A percentile compares a stretch with the other conserved stretches of the same genome.
Evolutionary conservation across 768 basidiomycete genomes (phyloP).

Genomic region (Sporobolomyces roseus): DNA sequence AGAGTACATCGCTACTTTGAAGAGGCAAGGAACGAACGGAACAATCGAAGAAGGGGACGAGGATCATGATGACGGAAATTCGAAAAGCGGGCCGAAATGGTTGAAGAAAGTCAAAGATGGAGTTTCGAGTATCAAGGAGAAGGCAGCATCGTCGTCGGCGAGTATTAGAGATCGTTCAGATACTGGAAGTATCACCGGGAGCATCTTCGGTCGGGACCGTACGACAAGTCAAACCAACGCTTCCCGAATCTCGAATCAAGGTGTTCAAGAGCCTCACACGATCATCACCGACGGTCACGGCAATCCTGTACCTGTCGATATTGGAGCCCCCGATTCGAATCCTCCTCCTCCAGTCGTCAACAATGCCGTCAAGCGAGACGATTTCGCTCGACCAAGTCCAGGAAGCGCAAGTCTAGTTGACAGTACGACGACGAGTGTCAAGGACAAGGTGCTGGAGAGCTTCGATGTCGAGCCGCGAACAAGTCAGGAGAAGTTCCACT

Average conservation of each 20-base stretch:
- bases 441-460: conserved; percentile 27
- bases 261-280: too few relatives aligned
- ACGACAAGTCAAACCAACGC: not conserved
- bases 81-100: conserved; percentile 24
- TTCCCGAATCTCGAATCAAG: not conserved
- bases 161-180: conserved; percentile 4
- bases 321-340: not conserved
- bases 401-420: not conserved
- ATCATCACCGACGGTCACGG: conserved; percentile 31
- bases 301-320: conserved; percentile 13
- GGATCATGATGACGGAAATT: not conserved
- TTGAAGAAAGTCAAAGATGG: conserved; percentile 25
- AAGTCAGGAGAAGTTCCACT: conserved; percentile 89
- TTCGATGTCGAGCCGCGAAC: conserved; percentile 29
- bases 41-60: not conserved
- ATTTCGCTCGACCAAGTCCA: conserved; percentile 9
- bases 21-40: not conserved
- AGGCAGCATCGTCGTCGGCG: conserved; percentile 9
- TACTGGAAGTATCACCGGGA: not conserved
- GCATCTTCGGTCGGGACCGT: not conserved
- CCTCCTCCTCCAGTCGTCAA: not conserved
- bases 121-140: conserved; percentile 29
- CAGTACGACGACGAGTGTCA: conserved; percentile 32
- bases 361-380: conserved; percentile 12
- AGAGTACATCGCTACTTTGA: conserved; percentile 24